Evolutionary conservation across 805 yeast species (phyloP).

Genomic region (Myxozyma neotropica): DNA sequence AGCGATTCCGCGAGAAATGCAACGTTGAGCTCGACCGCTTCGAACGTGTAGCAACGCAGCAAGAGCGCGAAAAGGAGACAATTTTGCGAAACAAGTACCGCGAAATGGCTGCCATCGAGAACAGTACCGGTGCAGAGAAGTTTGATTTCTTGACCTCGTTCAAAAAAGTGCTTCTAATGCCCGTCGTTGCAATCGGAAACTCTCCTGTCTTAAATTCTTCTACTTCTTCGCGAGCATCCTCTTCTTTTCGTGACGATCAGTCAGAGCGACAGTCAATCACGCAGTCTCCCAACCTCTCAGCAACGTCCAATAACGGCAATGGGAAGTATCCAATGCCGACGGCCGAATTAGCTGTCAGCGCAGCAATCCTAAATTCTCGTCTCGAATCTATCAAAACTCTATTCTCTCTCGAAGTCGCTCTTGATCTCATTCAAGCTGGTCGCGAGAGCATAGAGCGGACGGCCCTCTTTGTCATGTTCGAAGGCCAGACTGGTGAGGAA

Average conservation of each 20-base stretch:
- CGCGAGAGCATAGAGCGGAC: constrained; percentile 64
- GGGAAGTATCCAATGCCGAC: constrained; percentile 45
- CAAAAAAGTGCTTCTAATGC: constrained; percentile 50
- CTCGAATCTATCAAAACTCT: constrained; percentile 74
- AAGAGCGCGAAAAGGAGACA: constrained; percentile 54
- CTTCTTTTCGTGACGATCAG: no score
- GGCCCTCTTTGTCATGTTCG: constrained; percentile 47
- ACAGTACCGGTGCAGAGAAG: constrained; percentile 49
- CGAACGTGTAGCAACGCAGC: constrained; percentile 43
- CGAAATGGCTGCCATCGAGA: no score
- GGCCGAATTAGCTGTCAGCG: constrained; percentile 76
- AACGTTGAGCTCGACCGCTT: constrained; percentile 40
- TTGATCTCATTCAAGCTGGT: constrained; percentile 69
- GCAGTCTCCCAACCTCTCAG: no score
- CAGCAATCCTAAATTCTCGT: constrained; percentile 74
- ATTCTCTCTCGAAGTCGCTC: constrained; percentile 78
- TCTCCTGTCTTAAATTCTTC: no score
- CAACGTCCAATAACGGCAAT: no score
- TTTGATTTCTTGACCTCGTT: constrained; percentile 56
- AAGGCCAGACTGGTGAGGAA: constrained; percentile 42
- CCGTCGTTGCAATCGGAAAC: no score
- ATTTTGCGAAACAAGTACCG: no score
- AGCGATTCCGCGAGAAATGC: constrained; percentile 37
- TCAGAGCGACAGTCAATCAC: no score
- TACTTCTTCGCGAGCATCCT: no score